Conservation (phyloP, 148 eudicot genomes). For the Chenopodium formosanum region DNA sequence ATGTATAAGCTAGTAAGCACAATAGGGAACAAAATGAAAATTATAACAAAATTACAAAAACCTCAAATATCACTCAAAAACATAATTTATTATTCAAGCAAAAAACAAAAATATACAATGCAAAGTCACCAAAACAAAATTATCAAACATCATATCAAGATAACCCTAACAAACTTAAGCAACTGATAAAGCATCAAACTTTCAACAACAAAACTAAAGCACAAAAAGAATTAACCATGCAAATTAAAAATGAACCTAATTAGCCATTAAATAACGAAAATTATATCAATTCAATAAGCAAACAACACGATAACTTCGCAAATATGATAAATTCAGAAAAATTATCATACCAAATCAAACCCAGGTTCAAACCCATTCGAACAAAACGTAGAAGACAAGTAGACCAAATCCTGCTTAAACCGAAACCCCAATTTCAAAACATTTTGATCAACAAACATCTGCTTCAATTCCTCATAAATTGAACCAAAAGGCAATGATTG, state of each 20-base stretch:
- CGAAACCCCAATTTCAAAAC: conserved; percentile 74
- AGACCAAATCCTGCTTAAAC: conserved; percentile 85
- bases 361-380: conserved; percentile 55
- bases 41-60: background rate
- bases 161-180: background rate
- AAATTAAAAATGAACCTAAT: background rate
- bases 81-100: background rate
- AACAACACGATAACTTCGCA: background rate
- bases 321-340: background rate
- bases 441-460: conserved; percentile 43
- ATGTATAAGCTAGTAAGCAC: conserved; percentile 2
- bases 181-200: background rate
- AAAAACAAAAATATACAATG: background rate
- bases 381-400: conserved; percentile 68
- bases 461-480: conserved; percentile 39
- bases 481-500: conserved; percentile 39
- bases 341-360: conserved; percentile 49
- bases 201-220: background rate
- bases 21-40: background rate
- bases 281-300: too few relatives aligned
- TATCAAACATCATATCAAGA: background rate
- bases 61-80: background rate
- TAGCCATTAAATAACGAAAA: background rate
- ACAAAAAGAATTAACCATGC: background rate
- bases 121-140: background rate